phyloP scores from a whole-genome alignment of 371 early-diverging fungal species.

The Parasitella parasitica region DNA sequence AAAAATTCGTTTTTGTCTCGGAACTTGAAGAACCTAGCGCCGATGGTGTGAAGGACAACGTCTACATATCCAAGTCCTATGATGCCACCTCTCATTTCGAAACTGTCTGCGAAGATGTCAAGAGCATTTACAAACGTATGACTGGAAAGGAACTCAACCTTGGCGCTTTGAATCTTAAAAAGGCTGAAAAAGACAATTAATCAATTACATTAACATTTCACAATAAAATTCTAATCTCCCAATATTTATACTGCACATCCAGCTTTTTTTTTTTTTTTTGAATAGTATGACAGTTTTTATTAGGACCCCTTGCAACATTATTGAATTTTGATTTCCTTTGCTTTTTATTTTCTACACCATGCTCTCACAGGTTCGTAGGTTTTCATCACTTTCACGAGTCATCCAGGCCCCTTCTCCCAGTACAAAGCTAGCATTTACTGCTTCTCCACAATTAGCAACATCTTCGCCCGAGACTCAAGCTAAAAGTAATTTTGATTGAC shows the following conservation, averaged over 20 bases:
- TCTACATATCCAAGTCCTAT: conserved; percentile 92
- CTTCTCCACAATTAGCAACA: conserved; percentile 2
- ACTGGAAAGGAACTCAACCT: conserved; percentile 87
- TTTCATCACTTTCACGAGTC: conserved; percentile 18
- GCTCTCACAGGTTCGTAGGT: conserved; percentile 23
- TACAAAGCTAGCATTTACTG: not conserved
- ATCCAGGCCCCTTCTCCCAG: conserved; percentile 11
- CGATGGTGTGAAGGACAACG: conserved; percentile 81
- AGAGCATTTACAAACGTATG: conserved; percentile 87
- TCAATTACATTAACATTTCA: not conserved
- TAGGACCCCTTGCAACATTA: not conserved
- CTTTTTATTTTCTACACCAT: not conserved
- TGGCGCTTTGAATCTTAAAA: too few species aligned
- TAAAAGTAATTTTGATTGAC: not conserved
- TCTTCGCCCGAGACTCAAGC: not conserved
- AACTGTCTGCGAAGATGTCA: conserved; percentile 95
- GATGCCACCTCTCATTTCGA: conserved; percentile 99
- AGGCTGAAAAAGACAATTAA: too few species aligned
- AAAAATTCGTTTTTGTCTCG: conserved; percentile 85
- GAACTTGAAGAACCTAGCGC: conserved; percentile 83
- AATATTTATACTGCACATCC: not conserved
- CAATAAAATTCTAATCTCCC: not conserved
- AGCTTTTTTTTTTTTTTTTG: too few species aligned
- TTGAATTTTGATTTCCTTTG: not conserved
- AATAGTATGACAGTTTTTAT: not conserved